Conservation (phyloP, 768 basidiomycete genomes). For the Porphyrellus cyaneotinctus region DNA sequence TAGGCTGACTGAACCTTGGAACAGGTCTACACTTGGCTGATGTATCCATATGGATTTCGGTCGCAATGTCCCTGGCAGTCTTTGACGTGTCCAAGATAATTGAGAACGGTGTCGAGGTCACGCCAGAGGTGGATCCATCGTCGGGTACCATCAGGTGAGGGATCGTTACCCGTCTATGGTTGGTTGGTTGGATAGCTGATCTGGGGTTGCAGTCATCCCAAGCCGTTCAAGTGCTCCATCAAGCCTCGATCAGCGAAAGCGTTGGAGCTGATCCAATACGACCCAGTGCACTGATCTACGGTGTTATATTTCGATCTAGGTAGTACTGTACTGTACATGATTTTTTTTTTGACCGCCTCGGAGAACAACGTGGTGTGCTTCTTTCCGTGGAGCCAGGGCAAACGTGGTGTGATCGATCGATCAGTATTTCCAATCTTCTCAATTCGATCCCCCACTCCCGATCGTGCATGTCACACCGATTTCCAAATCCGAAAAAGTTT, state of each 20-base stretch:
- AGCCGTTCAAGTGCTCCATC: constrained; percentile 57
- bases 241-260: constrained; percentile 59
- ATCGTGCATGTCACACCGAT: not conserved
- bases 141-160: constrained; percentile 60
- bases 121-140: constrained; percentile 54
- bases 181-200: constrained; percentile 1
- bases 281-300: constrained; percentile 28
- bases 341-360: not conserved
- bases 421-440: constrained; percentile 1
- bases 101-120: constrained; percentile 44
- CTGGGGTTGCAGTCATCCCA: constrained; percentile 44
- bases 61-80: constrained; percentile 43
- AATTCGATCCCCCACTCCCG: not conserved
- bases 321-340: not conserved
- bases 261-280: constrained; percentile 48
- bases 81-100: constrained; percentile 46
- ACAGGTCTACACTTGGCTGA: constrained; percentile 52
- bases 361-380: constrained; percentile 1
- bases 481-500: not conserved
- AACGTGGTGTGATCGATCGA: constrained; percentile 3
- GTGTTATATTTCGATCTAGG: not conserved
- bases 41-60: constrained; percentile 42
- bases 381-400: constrained; percentile 3
- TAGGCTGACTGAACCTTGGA: constrained; percentile 4
- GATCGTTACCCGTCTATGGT: not conserved